phyloP scores from a whole-genome alignment of 306 rosid species.

The Cucumis sativus region Cucumber_9930_V3 NC_026657.2:9760501-9761000 shows the following conservation, averaged over 20 bases:
- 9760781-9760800: neutral
- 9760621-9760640: neutral
- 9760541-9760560: constrained; percentile 20
- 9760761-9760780: constrained; percentile 11
- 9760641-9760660: constrained; percentile 17
- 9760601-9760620: neutral
- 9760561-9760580: constrained; percentile 5
- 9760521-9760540: constrained; percentile 21
- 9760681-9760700: constrained; percentile 25
- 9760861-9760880: constrained; percentile 9
- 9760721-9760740: constrained; percentile 70
- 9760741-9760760: constrained; percentile 54
- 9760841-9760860: neutral
- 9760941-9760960: neutral
- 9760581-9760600: neutral
- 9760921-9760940: neutral
- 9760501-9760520: constrained; percentile 28
- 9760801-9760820: neutral
- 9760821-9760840: neutral
- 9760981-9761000: neutral
- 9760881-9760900: neutral
- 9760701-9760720: constrained; percentile 27
- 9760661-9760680: constrained; percentile 56
- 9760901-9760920: neutral
- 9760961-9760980: neutral